Base-by-base conservation (phyloP, 768 basidiomycete genomes). In the Grammothele lineata region DNA sequence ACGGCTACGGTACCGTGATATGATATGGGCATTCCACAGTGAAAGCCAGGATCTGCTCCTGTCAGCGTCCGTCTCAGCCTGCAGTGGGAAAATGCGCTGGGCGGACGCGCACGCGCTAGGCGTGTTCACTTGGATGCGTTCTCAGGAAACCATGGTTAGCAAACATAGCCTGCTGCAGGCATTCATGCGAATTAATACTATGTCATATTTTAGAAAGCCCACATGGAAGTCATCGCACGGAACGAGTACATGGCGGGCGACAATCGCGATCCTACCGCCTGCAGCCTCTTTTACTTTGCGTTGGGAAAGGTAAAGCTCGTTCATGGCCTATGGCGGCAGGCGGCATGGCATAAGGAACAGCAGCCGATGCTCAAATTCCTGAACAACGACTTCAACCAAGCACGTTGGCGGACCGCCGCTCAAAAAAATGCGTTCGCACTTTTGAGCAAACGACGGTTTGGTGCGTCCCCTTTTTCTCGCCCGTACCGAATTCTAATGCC, bases 1-100 rank as follows among this genome's bases (percentile, higher is more conserved):
- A 59, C 77, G 91, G n/a, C 73, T 95, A 38, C 81, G 90, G 18
- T 93, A 87, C 65, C 81, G 96, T 26, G 95, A 99, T 64, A 91
- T 97, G 71, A 75, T 97, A 22, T 99, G 95, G 94, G 95, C 94
- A 0, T 94, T 87, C 62, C 88, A 96, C 57, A 96, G 93, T 60
- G 92, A 96, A 65, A 90, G 84, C 59, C 93, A 99, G 58, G 91
- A 87, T 15, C 64, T 97, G 37, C 65, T 99, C 4, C 64, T 96
- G 43, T 70, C 74, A 22, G 81, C 85, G 3, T 87, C 87, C 2
- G 75, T 75, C 14, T 67, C 75, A 3, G 83, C 87, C 11, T 94
- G 90, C 57, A 77, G 78, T 30, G 85, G 83, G 0, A 95, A 90
- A 67, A 89, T 97, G 83, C 65, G 78, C 30, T 98, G 95, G 95